Percentiles rank a stretch among this genome's conserved stretches.
phyloP scores from a whole-genome alignment of 495 filamentous ascomycete genomes.

The Venustampulla echinocandica region DNA sequence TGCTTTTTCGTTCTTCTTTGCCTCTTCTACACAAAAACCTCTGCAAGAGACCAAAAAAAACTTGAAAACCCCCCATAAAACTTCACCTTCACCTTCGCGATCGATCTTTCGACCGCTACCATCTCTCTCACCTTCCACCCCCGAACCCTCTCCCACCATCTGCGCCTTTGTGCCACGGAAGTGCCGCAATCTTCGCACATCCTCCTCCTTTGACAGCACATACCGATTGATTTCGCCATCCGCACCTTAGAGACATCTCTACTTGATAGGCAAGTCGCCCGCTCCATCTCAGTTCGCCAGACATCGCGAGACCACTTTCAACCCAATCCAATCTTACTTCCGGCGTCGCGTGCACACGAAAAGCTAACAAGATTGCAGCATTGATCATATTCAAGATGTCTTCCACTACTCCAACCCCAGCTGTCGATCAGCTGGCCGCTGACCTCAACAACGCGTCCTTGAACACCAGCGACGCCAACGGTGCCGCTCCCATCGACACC shows the following conservation, averaged over 20 bases:
- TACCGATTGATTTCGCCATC: slow-evolving; percentile 6
- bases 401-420: slow-evolving; percentile 49
- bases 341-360: background rate
- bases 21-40: slow-evolving; percentile 42
- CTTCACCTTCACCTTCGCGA: slow-evolving; percentile 21
- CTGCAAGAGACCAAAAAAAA: slow-evolving; percentile 45
- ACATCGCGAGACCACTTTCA: background rate
- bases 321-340: slow-evolving; percentile 2
- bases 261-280: slow-evolving; percentile 7
- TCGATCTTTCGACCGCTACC: slow-evolving; percentile 22
- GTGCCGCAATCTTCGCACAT: slow-evolving; percentile 16
- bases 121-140: slow-evolving; percentile 22
- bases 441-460: slow-evolving; percentile 51
- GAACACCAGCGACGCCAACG: slow-evolving; percentile 54
- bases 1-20: slow-evolving; percentile 32
- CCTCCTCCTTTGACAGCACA: slow-evolving; percentile 6
- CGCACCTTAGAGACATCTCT: slow-evolving; percentile 10
- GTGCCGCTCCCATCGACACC: slow-evolving; percentile 57
- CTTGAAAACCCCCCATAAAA: slow-evolving; percentile 37
- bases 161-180: slow-evolving; percentile 8
- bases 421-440: slow-evolving; percentile 63
- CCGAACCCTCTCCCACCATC: slow-evolving; percentile 9
- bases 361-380: slow-evolving; percentile 12
- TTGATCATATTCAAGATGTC: slow-evolving; percentile 44
- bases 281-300: background rate